Base-by-base conservation (phyloP, 805 yeast species). In the Wickerhamomyces chaumierensis region DNA sequence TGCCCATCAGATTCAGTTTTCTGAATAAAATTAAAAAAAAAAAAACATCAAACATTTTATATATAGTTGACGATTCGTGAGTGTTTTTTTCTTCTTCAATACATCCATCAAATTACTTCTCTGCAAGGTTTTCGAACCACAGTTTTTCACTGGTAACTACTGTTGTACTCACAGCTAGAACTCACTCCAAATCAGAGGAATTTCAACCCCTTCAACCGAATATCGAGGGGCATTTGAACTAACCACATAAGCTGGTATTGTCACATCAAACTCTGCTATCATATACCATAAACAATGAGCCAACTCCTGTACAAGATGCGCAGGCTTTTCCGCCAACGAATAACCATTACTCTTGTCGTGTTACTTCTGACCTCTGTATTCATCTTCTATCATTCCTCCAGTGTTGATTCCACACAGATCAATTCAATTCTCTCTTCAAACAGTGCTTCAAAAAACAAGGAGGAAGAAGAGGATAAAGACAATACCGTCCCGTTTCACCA, bases 401-500 rank as follows among this genome's bases (percentile, higher is more conserved):
- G 35, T 34, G 5, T 42, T 35, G 35, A 44, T 48, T 3, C 36
- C 38, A 15, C 42, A 39, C 51, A 46, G 15, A 7, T 48, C 17
- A 18, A 19, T 14, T 27, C 42, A 5, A 12, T 46, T 11, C 48
- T 44, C 3, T 23, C 18, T 16, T 13, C 33, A 3, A 31, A 36
- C 31, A 27, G 35, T 5, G 37, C 35, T 14, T 16, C 35, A 18
- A 13, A 19, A 19, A 29, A 25, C 6, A 27, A 33, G 14, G 5
- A 44, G 9, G 50, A 48, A 16, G 36, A 42, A 4, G 23, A 21
- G 23, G n/a, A n/a, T n/a, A n/a, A n/a, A n/a, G n/a, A n/a, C n/a
- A n/a, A n/a, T n/a, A 52, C 57, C 2, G 41, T 53, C 4, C 57
- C 57, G 1, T 53, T 53, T 39, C 49, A 46, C 39, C 43, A 51